A percentile compares a stretch with the other conserved stretches of the same genome.
These are phyloP conservation scores for Mycena rosella DNA, from an alignment of 768 basidiomycete species.

Conservation along the genomic window DNA sequence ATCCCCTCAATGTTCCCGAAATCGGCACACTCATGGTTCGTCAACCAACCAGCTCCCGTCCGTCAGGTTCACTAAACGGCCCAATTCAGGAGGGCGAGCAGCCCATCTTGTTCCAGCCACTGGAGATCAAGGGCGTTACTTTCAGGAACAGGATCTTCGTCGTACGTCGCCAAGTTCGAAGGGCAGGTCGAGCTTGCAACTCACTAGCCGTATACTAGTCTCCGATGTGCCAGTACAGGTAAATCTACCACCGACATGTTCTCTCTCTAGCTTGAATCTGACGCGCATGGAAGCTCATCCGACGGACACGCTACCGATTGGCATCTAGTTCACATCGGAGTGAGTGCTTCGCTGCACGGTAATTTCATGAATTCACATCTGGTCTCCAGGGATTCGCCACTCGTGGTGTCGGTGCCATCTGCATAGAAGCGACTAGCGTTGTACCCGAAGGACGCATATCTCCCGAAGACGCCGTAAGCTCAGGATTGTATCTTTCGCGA, in stretches of 20 bases:
- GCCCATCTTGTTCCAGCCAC: conserved; percentile 74
- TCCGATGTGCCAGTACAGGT: conserved; percentile 89
- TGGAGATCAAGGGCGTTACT: conserved; percentile 68
- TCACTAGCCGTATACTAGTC: conserved; percentile 53
- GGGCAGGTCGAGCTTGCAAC: not conserved
- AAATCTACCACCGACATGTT: conserved; percentile 49
- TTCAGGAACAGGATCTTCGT: conserved; percentile 86
- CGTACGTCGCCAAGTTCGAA: conserved; percentile 48
- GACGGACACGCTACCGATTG: conserved; percentile 84
- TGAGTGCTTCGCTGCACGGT: conserved; percentile 42
- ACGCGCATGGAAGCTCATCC: conserved; percentile 14
- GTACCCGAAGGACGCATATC: conserved; percentile 83
- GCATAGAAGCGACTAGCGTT: conserved; percentile 81
- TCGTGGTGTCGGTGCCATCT: conserved; percentile 77
- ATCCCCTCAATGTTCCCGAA: conserved; percentile 69
- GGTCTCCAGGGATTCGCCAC: conserved; percentile 67
- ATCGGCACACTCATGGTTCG: conserved; percentile 56
- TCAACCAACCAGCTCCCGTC: not conserved
- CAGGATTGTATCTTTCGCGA: too few species aligned
- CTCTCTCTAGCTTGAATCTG: not conserved
- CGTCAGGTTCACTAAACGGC: not conserved
- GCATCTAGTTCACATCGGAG: conserved; percentile 86
- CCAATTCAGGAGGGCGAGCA: conserved; percentile 59
- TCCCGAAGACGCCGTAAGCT: conserved; percentile 75
- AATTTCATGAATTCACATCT: not conserved